Base-by-base conservation (phyloP, 345 rosid species). In the Rhizophora mangle region DNA sequence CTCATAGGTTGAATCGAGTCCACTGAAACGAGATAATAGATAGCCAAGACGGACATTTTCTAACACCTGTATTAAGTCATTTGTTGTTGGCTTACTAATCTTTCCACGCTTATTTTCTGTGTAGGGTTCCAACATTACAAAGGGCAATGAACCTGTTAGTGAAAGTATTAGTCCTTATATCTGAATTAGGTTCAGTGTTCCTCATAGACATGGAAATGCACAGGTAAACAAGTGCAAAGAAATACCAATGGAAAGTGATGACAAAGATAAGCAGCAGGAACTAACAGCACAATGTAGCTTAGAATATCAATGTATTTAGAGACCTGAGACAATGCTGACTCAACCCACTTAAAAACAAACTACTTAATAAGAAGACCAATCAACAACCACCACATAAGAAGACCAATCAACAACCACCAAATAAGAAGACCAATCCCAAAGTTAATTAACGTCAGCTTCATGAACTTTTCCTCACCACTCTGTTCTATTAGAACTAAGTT, bases 11-110 rank as follows among this genome's bases (percentile, higher is more conserved):
- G 87, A 76, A 76, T 94, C 98, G 53, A 94, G 81, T 69, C 91
- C 81, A 64, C 77, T 74, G 65, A 88, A 85, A 58, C 97, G 98
- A 63, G 92, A 74, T 46, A 84, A 76, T 60, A 94, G 76, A 75
- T 88, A 82, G 76, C 86, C 90, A 76, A 94, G 88, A 51, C 85
- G 84, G 63, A 89, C 98, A 68, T 81, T 81, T 78, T 89, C 88
- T 63, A 94, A 73, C 68, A 83, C 89, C 72, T 58, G 75, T 74
- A 76, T 68, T 62, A 94, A 69, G 72, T 91, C 96, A 72, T 87
- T 90, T 27, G 91, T 82, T 30, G 88, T 78, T 58, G 95, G 97
- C 77, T 81, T 75, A 24, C 46, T 63, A 76, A 68, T 74, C 71
- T 73, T 80, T 66, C 72, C 84, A 43, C 63, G 60, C 31, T 63